Evolutionary conservation across 495 filamentous ascomycete species (phyloP).

Genomic region (Beverwykella pulmonaria): DNA sequence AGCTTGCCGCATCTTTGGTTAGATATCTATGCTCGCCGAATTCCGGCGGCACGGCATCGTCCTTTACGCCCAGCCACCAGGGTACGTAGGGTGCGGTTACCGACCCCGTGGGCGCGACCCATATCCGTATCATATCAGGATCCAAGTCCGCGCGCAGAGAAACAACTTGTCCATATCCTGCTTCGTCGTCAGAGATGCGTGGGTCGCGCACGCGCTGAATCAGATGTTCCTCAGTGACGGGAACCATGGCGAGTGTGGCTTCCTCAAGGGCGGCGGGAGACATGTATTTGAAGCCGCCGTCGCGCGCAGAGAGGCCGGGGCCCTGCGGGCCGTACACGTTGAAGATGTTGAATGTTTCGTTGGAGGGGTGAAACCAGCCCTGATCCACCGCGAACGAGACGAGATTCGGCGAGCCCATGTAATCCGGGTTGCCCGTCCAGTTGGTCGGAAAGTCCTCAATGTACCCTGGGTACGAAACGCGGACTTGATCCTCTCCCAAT

Average conservation of each 20-base stretch:
- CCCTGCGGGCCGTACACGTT: conserved; percentile 7
- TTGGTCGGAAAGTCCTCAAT: conserved; percentile 11
- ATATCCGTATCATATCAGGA: conserved; percentile 1
- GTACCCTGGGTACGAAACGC: not conserved
- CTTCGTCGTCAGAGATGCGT: conserved; percentile 14
- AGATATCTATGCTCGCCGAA: conserved; percentile 2
- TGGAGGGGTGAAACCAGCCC: conserved; percentile 3
- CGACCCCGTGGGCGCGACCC: not conserved
- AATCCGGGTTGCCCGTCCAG: not conserved
- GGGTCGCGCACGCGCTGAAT: conserved; percentile 5
- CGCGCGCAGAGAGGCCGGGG: not conserved
- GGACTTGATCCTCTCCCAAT: not conserved
- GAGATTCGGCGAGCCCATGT: conserved; percentile 6
- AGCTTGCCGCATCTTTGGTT: conserved; percentile 1
- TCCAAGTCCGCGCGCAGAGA: conserved; percentile 1
- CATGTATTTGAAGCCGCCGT: conserved; percentile 10
- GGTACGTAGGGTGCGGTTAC: not conserved
- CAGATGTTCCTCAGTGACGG: conserved; percentile 6
- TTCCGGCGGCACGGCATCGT: not conserved
- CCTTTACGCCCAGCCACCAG: not conserved
- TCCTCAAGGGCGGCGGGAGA: conserved; percentile 6
- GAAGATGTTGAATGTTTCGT: conserved; percentile 11
- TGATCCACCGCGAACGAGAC: conserved; percentile 9
- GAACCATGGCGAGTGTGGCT: conserved; percentile 7
- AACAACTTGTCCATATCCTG: conserved; percentile 13